phyloP scores from a whole-genome alignment of 768 basidiomycete genomes.

The Pholiota molesta region DNA sequence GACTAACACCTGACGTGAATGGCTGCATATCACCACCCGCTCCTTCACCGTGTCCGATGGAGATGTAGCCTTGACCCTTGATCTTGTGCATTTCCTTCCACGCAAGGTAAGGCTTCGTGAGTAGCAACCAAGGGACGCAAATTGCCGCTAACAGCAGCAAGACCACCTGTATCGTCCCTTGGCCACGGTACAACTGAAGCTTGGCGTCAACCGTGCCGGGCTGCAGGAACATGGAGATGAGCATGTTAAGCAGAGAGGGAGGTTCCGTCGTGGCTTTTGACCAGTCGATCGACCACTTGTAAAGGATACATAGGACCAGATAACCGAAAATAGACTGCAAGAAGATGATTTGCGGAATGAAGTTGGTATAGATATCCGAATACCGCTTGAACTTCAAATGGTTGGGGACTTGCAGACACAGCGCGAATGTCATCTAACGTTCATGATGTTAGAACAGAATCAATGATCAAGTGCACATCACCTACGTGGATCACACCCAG shows the following conservation, averaged over 20 bases:
- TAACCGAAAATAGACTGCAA: conserved; percentile 98
- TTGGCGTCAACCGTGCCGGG: conserved; percentile 78
- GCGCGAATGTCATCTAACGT: conserved; percentile 93
- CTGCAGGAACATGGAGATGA: conserved; percentile 94
- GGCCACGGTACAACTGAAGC: conserved; percentile 82
- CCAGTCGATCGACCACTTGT: conserved; percentile 99
- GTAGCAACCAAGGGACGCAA: conserved; percentile 95
- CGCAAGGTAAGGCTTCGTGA: conserved; percentile 87
- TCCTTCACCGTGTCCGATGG: conserved; percentile 58
- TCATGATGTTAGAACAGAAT: conserved; percentile 10
- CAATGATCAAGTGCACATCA: conserved; percentile 15
- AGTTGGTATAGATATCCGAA: conserved; percentile 90
- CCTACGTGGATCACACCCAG: conserved; percentile 94
- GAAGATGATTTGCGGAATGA: conserved; percentile 97
- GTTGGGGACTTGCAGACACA: conserved; percentile 95
- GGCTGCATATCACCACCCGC: conserved; percentile 57
- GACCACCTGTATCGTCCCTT: conserved; percentile 80
- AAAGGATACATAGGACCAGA: conserved; percentile 89
- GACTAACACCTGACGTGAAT: conserved; percentile 58
- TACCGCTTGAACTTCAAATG: conserved; percentile 91
- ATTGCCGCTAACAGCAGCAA: conserved; percentile 77
- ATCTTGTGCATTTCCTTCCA: conserved; percentile 90
- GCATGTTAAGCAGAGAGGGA: conserved; percentile 92
- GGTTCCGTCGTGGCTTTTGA: conserved; percentile 64
- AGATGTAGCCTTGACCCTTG: conserved; percentile 83